Evolutionary conservation across 768 basidiomycete species (phyloP).

Genomic region (Suillus lakei): DNA sequence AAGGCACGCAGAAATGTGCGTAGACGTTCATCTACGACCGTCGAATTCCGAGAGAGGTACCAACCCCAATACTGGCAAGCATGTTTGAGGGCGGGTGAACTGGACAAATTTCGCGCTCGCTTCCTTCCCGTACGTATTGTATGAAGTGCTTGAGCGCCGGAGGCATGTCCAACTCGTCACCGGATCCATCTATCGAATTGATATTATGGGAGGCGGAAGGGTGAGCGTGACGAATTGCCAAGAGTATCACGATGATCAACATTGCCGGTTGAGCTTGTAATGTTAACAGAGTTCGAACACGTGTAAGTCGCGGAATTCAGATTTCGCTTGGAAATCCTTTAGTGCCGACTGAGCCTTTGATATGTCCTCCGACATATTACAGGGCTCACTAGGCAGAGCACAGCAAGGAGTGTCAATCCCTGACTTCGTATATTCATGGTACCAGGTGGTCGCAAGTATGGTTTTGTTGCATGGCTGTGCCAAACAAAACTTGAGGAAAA

Average conservation of each 20-base stretch:
- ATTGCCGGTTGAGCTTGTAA: background rate
- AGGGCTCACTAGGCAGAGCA: background rate
- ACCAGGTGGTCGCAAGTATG: background rate
- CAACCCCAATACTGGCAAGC: background rate
- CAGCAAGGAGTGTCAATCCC: background rate
- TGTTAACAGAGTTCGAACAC: background rate
- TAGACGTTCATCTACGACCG: background rate
- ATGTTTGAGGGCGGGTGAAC: background rate
- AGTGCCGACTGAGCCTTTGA: background rate
- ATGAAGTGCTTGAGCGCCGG: background rate
- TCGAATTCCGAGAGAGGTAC: background rate
- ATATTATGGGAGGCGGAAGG: background rate
- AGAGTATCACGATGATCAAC: constrained; percentile 1
- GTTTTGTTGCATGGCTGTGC: background rate
- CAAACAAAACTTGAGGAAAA: background rate
- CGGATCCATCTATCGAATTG: background rate
- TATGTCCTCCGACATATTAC: background rate
- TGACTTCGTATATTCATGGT: background rate
- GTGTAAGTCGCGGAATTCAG: background rate
- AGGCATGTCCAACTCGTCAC: background rate
- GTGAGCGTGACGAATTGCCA: constrained; percentile 1
- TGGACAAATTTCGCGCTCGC: background rate
- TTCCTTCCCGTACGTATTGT: background rate
- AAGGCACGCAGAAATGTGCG: background rate
- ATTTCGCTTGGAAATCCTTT: background rate